Base-by-base conservation (phyloP, 768 basidiomycete species). In the Gloeostereum incarnatum region DNA sequence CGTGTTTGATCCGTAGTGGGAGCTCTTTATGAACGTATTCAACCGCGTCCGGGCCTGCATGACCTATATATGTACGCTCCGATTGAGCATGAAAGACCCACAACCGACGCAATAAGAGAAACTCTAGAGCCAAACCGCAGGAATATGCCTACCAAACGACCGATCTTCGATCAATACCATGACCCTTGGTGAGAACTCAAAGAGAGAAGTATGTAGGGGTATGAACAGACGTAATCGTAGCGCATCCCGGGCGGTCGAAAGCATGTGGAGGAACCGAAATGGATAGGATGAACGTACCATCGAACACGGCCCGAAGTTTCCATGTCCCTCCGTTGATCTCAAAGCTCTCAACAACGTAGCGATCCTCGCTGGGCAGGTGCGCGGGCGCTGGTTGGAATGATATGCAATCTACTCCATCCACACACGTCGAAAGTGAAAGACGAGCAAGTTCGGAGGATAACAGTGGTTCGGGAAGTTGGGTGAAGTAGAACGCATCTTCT, bases 21-120 rank as follows among this genome's bases (percentile, higher is more conserved):
- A 71, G 45, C 16, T 39, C 45, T 11, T 49, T 41, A 6, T 57
- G 49, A 4, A 59, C 52, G 39, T 65, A 59, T 34, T 71, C 63
- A n/a, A 58, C 71, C 0, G 68, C 62, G 26, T 71, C 65, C 41
- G 65, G 62, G 5, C 70, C 70, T 2, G 61, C 66, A 45, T 73
- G 69, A 16, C 67, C 67, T 67, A 41, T 23, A 14, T 20, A 36
- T 21, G 38, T n/a, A n/a, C n/a, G n/a, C n/a, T n/a, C n/a, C n/a
- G n/a, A n/a, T n/a, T n/a, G n/a, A n/a, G n/a, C n/a, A n/a, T n/a
- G n/a, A n/a, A n/a, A n/a, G n/a, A n/a, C n/a, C n/a, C n/a, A n/a
- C n/a, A n/a, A n/a, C n/a, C n/a, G n/a, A n/a, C n/a, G n/a, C n/a
- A n/a, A n/a, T n/a, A n/a, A n/a, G n/a, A n/a, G n/a, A n/a, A n/a